Conservation (phyloP, 192 early-diverging fungal species). For the Allomyces macrogynus region DNA sequence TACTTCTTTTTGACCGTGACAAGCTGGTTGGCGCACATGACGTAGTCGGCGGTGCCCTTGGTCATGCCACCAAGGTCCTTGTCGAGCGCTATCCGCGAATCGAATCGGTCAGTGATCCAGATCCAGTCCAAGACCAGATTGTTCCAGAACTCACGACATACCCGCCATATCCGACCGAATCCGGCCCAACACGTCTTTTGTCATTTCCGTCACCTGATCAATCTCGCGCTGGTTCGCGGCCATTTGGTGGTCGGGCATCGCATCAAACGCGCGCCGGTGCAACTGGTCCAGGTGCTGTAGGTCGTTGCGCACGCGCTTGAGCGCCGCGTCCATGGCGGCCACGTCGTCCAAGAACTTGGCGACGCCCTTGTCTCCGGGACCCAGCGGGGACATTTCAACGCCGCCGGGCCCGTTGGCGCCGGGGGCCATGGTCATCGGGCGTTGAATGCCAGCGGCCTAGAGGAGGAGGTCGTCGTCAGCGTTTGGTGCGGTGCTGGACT, state of each 20-base stretch:
- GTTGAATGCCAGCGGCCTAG: neutral
- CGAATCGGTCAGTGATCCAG: no score
- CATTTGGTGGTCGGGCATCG: neutral
- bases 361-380: no score
- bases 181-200: neutral
- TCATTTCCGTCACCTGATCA: neutral
- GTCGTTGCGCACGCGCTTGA: neutral
- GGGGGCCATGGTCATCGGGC: neutral
- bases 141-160: no score
- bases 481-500: no score
- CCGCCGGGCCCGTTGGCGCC: no score
- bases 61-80: neutral
- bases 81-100: neutral
- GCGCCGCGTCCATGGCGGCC: neutral
- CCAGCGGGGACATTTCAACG: no score
- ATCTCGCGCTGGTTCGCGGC: neutral
- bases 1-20: neutral
- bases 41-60: conserved; percentile 1
- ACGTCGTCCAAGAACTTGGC: neutral
- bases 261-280: neutral
- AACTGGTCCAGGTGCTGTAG: neutral
- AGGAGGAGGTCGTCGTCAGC: no score
- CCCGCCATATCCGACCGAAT: neutral
- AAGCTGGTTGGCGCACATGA: neutral
- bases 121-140: no score